Conservation (phyloP, 1,139 yeast species). For the Taiozyma onychis region DNA sequence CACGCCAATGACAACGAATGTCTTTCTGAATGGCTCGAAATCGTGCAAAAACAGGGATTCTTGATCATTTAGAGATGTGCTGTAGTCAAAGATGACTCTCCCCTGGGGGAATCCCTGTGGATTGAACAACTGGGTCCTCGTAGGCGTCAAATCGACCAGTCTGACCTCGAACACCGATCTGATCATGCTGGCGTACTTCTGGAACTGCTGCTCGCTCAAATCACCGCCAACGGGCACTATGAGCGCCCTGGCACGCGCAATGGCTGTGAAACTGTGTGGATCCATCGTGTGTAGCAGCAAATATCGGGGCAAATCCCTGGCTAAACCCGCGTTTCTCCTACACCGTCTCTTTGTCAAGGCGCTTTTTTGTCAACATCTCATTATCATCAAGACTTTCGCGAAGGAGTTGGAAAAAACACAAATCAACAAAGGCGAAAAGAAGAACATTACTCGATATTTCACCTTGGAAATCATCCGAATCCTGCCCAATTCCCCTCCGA, state of each 20-base stretch:
- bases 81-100: conserved; percentile 53
- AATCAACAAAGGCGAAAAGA: not conserved
- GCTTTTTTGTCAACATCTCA: not conserved
- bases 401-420: not conserved
- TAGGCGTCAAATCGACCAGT: conserved; percentile 69
- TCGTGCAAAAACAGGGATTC: conserved; percentile 70
- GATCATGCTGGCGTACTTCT: conserved; percentile 40
- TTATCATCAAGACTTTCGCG: not conserved
- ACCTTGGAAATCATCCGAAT: not conserved
- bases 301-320: not conserved
- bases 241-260: conserved; percentile 62
- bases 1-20: conserved; percentile 62
- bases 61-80: conserved; percentile 42
- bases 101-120: conserved; percentile 88
- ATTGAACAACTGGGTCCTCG: conserved; percentile 56
- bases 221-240: conserved; percentile 68
- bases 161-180: conserved; percentile 57
- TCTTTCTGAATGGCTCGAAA: conserved; percentile 82
- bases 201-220: conserved; percentile 45
- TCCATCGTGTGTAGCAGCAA: conserved; percentile 11
- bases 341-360: not conserved
- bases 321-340: not conserved
- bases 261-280: conserved; percentile 40
- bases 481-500: not conserved
- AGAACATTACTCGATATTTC: no score